These are phyloP conservation scores for Cercophora newfieldiana DNA, from an alignment of 495 filamentous ascomycete genomes.

Conservation along the genomic window DNA sequence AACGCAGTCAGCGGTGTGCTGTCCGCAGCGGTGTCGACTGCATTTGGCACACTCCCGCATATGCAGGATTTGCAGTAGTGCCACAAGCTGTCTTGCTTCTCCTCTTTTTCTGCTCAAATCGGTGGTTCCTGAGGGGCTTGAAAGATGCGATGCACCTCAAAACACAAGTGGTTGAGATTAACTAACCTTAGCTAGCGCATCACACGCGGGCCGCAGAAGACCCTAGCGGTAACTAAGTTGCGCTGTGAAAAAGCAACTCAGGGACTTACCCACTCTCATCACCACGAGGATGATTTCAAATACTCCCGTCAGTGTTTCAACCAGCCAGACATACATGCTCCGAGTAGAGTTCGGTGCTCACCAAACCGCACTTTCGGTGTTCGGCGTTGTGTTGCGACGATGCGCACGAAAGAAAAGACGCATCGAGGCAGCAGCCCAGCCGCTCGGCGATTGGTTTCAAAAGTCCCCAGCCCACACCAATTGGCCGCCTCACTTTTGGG, in stretches of 20 bases:
- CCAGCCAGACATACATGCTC: too few relatives aligned
- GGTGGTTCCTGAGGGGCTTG: background rate
- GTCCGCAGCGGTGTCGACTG: constrained; percentile 5
- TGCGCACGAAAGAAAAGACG: background rate
- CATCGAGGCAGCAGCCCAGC: background rate
- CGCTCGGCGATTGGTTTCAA: constrained; percentile 10
- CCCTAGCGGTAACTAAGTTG: background rate
- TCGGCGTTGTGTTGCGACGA: background rate
- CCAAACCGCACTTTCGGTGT: background rate
- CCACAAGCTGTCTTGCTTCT: constrained; percentile 3
- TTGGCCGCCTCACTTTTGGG: constrained; percentile 29
- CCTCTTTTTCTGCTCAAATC: background rate
- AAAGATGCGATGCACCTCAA: background rate
- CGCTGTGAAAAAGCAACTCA: background rate
- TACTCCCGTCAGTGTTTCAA: too few relatives aligned
- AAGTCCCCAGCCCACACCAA: background rate
- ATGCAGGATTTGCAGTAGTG: constrained; percentile 20
- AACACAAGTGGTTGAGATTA: too few relatives aligned
- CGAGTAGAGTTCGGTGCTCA: too few relatives aligned
- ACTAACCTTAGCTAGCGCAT: background rate
- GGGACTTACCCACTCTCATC: background rate
- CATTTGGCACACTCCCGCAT: constrained; percentile 13
- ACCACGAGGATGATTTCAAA: background rate
- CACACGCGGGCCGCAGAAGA: background rate
- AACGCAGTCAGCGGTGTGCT: constrained; percentile 8